Conservation (phyloP, 177 flowering plant species). For the Tripterygium wilfordii region DNA sequence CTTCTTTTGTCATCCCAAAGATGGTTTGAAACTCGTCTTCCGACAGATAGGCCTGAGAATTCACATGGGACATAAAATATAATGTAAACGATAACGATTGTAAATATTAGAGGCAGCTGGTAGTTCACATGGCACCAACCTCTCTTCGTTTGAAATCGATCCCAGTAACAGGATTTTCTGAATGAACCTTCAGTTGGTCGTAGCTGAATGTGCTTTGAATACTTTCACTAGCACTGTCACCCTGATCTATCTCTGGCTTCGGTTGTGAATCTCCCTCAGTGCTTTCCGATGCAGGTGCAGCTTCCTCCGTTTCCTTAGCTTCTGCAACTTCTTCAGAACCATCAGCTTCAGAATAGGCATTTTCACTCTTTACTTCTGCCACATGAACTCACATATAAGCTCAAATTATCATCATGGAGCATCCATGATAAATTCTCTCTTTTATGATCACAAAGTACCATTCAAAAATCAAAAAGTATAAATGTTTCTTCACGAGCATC, state of each 20-base stretch:
- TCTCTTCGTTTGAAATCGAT: slow-evolving; percentile 89
- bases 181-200: slow-evolving; percentile 73
- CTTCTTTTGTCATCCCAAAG: slow-evolving; percentile 73
- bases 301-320: slow-evolving; percentile 34
- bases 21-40: slow-evolving; percentile 68
- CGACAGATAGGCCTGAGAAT: slow-evolving; percentile 69
- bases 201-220: slow-evolving; percentile 54
- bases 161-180: slow-evolving; percentile 79
- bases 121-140: slow-evolving; percentile 44
- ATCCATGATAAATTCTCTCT: too few species aligned
- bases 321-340: slow-evolving; percentile 29
- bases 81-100: background rate
- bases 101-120: background rate
- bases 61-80: background rate
- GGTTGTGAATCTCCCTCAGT: slow-evolving; percentile 42
- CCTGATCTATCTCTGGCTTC: slow-evolving; percentile 35
- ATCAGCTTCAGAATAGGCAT: too few species aligned
- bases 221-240: slow-evolving; percentile 30
- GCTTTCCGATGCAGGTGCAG: slow-evolving; percentile 30
- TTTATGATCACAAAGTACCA: too few species aligned
- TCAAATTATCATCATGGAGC: too few species aligned
- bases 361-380: slow-evolving; percentile 34
- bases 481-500: too few species aligned
- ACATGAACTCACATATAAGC: slow-evolving; percentile 9
- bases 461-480: too few species aligned